phyloP scores from a whole-genome alignment of 2,329 filamentous ascomycete genomes.

The Nemania sp. region DNA sequence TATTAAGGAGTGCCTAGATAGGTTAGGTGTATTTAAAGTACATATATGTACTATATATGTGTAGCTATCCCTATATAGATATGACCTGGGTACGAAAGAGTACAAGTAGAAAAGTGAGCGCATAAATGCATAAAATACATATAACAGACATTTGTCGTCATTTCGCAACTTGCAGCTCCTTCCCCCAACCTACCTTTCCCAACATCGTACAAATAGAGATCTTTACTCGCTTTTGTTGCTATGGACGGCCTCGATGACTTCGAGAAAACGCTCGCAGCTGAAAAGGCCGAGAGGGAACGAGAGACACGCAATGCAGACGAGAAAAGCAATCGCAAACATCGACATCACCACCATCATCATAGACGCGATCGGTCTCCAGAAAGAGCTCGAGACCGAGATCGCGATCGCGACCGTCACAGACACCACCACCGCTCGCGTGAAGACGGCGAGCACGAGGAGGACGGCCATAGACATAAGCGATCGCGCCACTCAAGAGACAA shows the following conservation, averaged over 20 bases:
- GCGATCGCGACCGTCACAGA: constrained; percentile 53
- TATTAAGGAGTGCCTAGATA: too few species aligned
- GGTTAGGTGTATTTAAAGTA: too few species aligned
- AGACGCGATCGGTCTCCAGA: constrained; percentile 50
- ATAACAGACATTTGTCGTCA: constrained; percentile 34
- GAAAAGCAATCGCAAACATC: constrained; percentile 58
- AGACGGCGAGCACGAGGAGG: constrained; percentile 58
- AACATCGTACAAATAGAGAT: neutral
- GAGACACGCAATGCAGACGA: constrained; percentile 53
- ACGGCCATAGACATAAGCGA: constrained; percentile 73
- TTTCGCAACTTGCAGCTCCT: constrained; percentile 1
- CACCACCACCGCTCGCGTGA: constrained; percentile 54
- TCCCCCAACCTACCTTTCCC: neutral
- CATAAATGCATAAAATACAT: neutral
- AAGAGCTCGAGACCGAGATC: constrained; percentile 59
- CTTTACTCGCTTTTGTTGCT: constrained; percentile 3
- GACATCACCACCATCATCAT: constrained; percentile 60
- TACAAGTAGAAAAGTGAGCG: constrained; percentile 7
- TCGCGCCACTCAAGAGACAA: constrained; percentile 65
- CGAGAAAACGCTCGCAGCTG: constrained; percentile 78
- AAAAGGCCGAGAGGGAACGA: constrained; percentile 66
- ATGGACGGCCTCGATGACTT: constrained; percentile 77
- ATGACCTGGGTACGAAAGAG: neutral
- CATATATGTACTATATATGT: too few species aligned
- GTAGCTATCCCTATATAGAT: neutral